Evolutionary conservation across 805 yeast species (phyloP), one percentile per base, ranked within the genome.

Genomic region (Clavispora carvajalis): DNA sequence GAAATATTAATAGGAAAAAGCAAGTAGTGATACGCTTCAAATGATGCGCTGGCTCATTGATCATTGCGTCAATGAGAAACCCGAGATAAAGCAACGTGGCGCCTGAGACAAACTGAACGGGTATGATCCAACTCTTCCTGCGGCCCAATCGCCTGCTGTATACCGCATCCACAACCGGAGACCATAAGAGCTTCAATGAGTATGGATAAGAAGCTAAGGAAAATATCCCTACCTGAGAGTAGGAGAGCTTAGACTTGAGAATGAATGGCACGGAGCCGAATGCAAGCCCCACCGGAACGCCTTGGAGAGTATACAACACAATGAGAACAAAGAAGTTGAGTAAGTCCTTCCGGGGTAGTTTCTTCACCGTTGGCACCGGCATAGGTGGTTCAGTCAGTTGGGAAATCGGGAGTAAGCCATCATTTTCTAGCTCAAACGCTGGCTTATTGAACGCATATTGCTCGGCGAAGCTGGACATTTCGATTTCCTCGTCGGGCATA

Each of bases 261-360:
- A 93, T 65, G 55, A 90, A 93, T 1, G 99, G 99, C 9, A 93
- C 75, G 1, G 95, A 81, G 2, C 99, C 99, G 67, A 91, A 89
- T 1, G 96, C 95, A 24, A 93, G 65, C 0, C 99, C 99, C 11
- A 90, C 95, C 0, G 99, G 99, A 5, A 93, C 80, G n/a, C 99
- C 99, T 59, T 93, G 99, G 6, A 90, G 72, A 36, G 89, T 66
- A 58, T 93, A 93, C 24, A 93, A 65, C 5, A 85, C 54, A 5
- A 88, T 81, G 42, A 91, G 66, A 6, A 91, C 70, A 31, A 73
- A 63, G 58, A 91, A 93, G 26, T 44, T 45, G 34, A 43, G 22
- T 35, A 43, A 43, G 34, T 51, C 54, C 34, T 43, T 49, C 12
- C 34, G 22, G 22, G 43, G 46, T 12, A 43, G 40, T 22, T 37